Evolutionary conservation across 106 monocot genomes (phyloP), one percentile per base, ranked within the genome.

Genomic region (Allium fistulosum): DNA sequence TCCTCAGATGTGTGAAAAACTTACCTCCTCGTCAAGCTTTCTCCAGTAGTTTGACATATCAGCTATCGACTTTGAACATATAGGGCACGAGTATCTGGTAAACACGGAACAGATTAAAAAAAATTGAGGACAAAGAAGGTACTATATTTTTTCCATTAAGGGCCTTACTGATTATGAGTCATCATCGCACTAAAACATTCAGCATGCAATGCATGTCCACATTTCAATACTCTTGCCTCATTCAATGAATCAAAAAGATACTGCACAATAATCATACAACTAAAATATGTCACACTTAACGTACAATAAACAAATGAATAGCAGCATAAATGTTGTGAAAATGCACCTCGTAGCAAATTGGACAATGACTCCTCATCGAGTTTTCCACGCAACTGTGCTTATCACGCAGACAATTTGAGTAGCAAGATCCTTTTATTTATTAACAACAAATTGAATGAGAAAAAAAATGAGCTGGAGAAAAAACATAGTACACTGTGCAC

Each of bases 211-310:
- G 95, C 91, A 61, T 96, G 95, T 7, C 95, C 95, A 76, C 95
- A 96, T 59, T 75, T 84, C 67, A 96, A 69, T 56, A 91, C 95
- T 14, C 76, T 72, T 58, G 91, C 84, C 48, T 82, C 91, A 69
- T 81, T 76, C 80, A 91, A 59, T 0, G 91, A 95, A 61, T 95
- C 95, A 68, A 95, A 95, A 59, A 95, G 85, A 83, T 91, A 95
- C 88, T 95, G 85, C 80, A 83, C 13, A 9, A 72, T 37, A 37
- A 37, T 37, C 37, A 37, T 37, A 37, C 1, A 37, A 37, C 37
- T 4, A 2, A 37, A 37, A 37, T 28, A 28, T 37, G 37, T 37
- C 37, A 37, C 37, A 37, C 37, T 37, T 37, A 22, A 22, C 22
- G 22, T 37, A 37, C 37, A 37, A 37, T 5, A 37, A 37, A 37